phyloP scores from a whole-genome alignment of 352 stramenopile genomes.

The Sclerospora graminicola region DNA sequence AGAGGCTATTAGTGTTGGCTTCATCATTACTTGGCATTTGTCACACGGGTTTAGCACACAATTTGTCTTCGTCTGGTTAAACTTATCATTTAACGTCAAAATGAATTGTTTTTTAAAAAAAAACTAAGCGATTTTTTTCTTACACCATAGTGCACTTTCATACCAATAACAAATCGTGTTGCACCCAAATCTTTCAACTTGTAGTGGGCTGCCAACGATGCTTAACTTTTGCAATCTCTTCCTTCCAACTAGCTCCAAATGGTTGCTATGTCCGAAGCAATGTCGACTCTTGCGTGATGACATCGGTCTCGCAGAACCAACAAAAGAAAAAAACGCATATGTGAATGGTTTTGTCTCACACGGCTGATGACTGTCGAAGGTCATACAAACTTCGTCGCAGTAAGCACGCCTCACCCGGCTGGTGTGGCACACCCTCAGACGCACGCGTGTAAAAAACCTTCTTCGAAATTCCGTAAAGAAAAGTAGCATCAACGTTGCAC shows the following conservation, averaged over 20 bases:
- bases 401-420: slow-evolving; percentile 8
- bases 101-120: background rate
- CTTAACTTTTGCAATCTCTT: background rate
- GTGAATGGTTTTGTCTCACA: slow-evolving; percentile 25
- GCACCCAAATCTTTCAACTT: slow-evolving; percentile 1
- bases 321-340: too few species aligned
- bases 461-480: slow-evolving; percentile 21
- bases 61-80: background rate
- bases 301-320: too few species aligned
- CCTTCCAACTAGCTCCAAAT: background rate
- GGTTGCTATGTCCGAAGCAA: too few species aligned
- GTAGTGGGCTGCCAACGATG: background rate
- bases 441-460: slow-evolving; percentile 14
- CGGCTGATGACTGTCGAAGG: background rate
- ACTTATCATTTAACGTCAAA: background rate
- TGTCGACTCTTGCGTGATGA: too few species aligned
- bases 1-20: background rate
- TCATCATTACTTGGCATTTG: background rate
- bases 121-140: background rate
- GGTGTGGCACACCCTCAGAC: too few species aligned
- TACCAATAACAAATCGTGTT: background rate
- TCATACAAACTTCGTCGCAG: background rate
- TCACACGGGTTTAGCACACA: background rate
- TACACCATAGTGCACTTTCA: too few species aligned
- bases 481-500: slow-evolving; percentile 22